Base-by-base conservation (phyloP, 495 filamentous ascomycete genomes). In the Aspergillus baeticus region DNA sequence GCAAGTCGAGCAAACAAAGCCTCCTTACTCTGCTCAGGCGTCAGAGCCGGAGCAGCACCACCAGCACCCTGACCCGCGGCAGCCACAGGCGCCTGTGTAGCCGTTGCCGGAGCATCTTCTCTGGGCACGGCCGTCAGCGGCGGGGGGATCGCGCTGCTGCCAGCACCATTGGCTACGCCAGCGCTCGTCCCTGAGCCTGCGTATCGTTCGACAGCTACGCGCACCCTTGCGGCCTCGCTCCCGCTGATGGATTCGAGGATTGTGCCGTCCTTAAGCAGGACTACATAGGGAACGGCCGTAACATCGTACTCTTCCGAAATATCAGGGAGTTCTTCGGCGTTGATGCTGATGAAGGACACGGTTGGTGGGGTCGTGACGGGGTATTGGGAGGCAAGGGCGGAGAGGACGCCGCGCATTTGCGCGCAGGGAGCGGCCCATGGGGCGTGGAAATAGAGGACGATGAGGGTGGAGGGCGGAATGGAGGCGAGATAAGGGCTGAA, bases 341-440 rank as follows among this genome's bases (percentile, higher is more conserved):
- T 87, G 75, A 97, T 81, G 62, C 84, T 85, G 55, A 94, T 78
- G 85, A 96, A 99, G 59, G 84, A 84, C 61, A 90, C 84, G 35
- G 79, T 74, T 2, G 79, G 83, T 17, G 89, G 86, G 39, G 77
- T 69, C 49, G 82, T 80, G 26, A 77, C 78, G 48, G 88, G 82
- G 73, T 94, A 93, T 60, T 91, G 87, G 58, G 83, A 81, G 51
- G 92, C 92, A 54, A 99, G 87, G 29, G 90, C 86, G 63, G 80
- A 75, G 54, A 99, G 85, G 52, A 96, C 87, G n/a, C 83, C 85
- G 60, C 83, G 81, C 92, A 96, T 96, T 73, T 96, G 92, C 51
- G 87, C 81, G 77, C 94, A 98, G 11, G 92, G 94, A 26, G 89
- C 90, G n/a, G 95, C 94, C 94, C 95, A 98, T 63, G 91, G 87